Evolutionary conservation across 148 eudicot genomes (phyloP).

Genomic region (Pharnaceum exiguum): DNA sequence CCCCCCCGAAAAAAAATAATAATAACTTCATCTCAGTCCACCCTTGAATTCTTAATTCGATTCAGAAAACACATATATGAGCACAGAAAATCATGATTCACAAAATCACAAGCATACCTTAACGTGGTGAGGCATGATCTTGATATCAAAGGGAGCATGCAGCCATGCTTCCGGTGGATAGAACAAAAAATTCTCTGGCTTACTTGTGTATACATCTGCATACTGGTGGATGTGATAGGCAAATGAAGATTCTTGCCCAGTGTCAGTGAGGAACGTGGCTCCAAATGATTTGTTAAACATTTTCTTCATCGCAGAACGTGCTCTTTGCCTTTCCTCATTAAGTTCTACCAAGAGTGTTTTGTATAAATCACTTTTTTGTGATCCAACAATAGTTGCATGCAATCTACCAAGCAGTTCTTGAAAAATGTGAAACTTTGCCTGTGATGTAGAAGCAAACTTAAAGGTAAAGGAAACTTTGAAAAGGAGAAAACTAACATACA

Average conservation of each 20-base stretch:
- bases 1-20: too few relatives aligned
- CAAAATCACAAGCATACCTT: conserved; percentile 47
- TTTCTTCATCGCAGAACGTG: conserved; percentile 67
- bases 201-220: conserved; percentile 96
- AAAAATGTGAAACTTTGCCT: conserved; percentile 93
- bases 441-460: conserved; percentile 3
- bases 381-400: conserved; percentile 55
- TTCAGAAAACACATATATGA: neutral
- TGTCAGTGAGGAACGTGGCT: conserved; percentile 91
- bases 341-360: conserved; percentile 66
- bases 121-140: conserved; percentile 97
- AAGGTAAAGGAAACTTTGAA: neutral
- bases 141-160: conserved; percentile 80
- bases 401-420: conserved; percentile 95
- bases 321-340: conserved; percentile 73
- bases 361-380: conserved; percentile 54
- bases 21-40: too few relatives aligned
- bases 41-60: too few relatives aligned
- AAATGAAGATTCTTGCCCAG: conserved; percentile 94
- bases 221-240: conserved; percentile 91
- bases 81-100: neutral
- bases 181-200: conserved; percentile 85
- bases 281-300: conserved; percentile 94
- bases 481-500: too few relatives aligned
- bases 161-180: conserved; percentile 93